These are phyloP conservation scores for Fraxinus cuspidata DNA, from an alignment of 257 asterid species.

Conservation along the genomic window DNA sequence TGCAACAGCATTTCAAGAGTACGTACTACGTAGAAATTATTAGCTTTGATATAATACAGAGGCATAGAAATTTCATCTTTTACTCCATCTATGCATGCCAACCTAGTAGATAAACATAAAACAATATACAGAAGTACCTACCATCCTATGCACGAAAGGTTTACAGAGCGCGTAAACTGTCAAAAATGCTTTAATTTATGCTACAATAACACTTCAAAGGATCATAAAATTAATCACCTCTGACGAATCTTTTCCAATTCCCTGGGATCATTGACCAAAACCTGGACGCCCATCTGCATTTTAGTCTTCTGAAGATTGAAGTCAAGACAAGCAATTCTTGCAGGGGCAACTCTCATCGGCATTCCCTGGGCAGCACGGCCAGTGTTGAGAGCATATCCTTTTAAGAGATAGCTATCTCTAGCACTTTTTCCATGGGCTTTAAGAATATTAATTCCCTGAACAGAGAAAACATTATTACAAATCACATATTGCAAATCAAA, in stretches of 20 bases:
- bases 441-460: conserved; percentile 85
- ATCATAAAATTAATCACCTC: conserved; percentile 49
- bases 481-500: conserved; percentile 24
- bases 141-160: neutral
- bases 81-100: neutral
- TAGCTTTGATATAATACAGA: neutral
- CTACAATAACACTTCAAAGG: neutral
- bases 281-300: conserved; percentile 97
- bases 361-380: conserved; percentile 96
- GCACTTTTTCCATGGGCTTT: conserved; percentile 97
- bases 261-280: conserved; percentile 83
- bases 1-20: neutral
- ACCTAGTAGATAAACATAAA: neutral
- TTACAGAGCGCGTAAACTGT: neutral
- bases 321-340: conserved; percentile 89
- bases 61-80: neutral
- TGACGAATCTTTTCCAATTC: conserved; percentile 96
- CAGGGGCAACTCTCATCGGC: conserved; percentile 86
- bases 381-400: conserved; percentile 88
- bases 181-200: neutral
- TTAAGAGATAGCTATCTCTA: conserved; percentile 76
- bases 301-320: conserved; percentile 90
- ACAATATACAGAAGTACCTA: neutral
- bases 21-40: neutral
- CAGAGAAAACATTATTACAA: conserved; percentile 24